A percentile compares a stretch with the other conserved stretches of the same genome.
phyloP scores from a whole-genome alignment of 345 rosid genomes.

The Bretschneidera sinensis region DNA sequence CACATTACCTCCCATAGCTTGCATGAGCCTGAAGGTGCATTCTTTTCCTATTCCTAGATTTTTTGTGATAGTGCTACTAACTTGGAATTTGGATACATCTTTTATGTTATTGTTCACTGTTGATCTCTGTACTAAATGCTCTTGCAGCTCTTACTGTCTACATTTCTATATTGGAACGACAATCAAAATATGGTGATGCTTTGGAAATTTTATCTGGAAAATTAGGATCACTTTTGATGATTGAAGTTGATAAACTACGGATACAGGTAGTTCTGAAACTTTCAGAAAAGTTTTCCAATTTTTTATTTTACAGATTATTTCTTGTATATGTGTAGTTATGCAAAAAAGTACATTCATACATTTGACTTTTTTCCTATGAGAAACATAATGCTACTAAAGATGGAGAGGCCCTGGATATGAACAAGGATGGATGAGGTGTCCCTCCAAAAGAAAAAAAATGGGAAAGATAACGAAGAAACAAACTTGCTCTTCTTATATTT shows the following conservation, averaged over 20 bases:
- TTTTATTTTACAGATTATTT: no score
- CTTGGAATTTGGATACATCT: not conserved
- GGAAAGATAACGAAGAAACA: no score
- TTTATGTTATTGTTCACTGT: not conserved
- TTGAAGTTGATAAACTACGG: slow-evolving; percentile 86
- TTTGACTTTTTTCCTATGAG: not conserved
- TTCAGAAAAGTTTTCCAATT: not conserved
- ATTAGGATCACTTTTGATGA: slow-evolving; percentile 79
- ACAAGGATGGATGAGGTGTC: not conserved
- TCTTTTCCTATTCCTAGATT: not conserved
- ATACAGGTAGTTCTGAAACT: slow-evolving; percentile 65
- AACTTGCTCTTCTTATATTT: not conserved
- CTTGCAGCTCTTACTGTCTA: slow-evolving; percentile 86
- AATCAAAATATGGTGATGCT: slow-evolving; percentile 73
- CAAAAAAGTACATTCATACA: no score
- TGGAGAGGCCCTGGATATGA: not conserved
- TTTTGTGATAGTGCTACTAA: not conserved
- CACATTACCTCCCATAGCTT: slow-evolving; percentile 82
- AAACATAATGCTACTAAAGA: not conserved
- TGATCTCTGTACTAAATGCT: slow-evolving; percentile 14
- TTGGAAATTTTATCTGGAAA: slow-evolving; percentile 78
- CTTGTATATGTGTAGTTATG: not conserved
- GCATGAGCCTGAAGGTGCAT: slow-evolving; percentile 94
- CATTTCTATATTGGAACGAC: slow-evolving; percentile 86
- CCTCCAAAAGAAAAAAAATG: no score